These are phyloP conservation scores for Corymbia citriodora DNA, from an alignment of 441 rosid species.

Conservation along the genomic window DNA sequence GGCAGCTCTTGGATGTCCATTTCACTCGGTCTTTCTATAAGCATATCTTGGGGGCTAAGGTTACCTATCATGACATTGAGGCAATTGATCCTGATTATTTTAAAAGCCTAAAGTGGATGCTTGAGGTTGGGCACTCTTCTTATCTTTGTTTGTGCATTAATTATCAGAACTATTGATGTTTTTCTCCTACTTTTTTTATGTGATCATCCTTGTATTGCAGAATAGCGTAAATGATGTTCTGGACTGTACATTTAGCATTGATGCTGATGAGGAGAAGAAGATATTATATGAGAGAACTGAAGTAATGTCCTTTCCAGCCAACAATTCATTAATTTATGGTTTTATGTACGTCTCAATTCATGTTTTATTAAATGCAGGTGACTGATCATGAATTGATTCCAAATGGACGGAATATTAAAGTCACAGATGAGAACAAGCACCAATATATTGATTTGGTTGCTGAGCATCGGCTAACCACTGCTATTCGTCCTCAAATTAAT, in stretches of 20 bases:
- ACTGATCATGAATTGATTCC: slow-evolving; percentile 91
- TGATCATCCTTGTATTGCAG: slow-evolving; percentile 35
- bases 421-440: slow-evolving; percentile 90
- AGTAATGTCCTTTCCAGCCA: slow-evolving; percentile 25
- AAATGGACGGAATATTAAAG: slow-evolving; percentile 83
- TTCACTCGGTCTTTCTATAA: slow-evolving; percentile 96
- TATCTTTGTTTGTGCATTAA: background rate
- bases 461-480: slow-evolving; percentile 90
- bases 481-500: slow-evolving; percentile 93
- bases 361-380: slow-evolving; percentile 40
- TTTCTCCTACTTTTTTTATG: background rate
- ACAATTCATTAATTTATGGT: background rate
- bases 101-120: slow-evolving; percentile 92
- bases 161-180: background rate
- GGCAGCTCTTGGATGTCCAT: slow-evolving; percentile 93
- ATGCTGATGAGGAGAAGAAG: slow-evolving; percentile 94
- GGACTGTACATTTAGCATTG: slow-evolving; percentile 91
- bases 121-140: slow-evolving; percentile 51
- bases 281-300: slow-evolving; percentile 78
- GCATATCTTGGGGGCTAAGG: slow-evolving; percentile 89
- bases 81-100: slow-evolving; percentile 95
- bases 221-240: slow-evolving; percentile 75
- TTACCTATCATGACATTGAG: slow-evolving; percentile 93
- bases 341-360: background rate
- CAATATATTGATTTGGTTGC: slow-evolving; percentile 83